Evolutionary conservation across 2,329 filamentous ascomycete species (phyloP).

Genomic region (Myriosclerotinia duriaeana): DNA sequence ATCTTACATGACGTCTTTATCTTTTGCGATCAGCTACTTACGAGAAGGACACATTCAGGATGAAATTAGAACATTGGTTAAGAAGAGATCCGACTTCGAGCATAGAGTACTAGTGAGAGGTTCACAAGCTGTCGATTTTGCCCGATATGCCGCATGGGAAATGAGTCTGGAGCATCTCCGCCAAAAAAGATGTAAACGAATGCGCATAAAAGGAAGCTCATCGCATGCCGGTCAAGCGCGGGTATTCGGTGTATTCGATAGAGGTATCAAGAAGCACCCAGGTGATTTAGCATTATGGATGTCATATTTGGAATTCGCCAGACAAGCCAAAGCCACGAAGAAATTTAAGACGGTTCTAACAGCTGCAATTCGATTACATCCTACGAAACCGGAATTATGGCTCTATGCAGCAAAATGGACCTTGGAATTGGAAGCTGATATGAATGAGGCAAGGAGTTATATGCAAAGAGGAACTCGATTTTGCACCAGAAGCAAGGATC

Average conservation of each 20-base stretch:
- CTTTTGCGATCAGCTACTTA: conserved; percentile 11
- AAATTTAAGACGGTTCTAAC: conserved; percentile 64
- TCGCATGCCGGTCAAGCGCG: conserved; percentile 74
- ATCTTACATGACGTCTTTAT: background rate
- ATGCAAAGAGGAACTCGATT: conserved; percentile 90
- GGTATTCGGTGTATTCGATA: conserved; percentile 85
- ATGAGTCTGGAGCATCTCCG: conserved; percentile 71
- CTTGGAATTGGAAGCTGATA: conserved; percentile 78
- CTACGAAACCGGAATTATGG: conserved; percentile 81
- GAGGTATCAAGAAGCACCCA: conserved; percentile 79
- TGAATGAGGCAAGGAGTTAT: conserved; percentile 79
- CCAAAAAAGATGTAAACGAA: conserved; percentile 76
- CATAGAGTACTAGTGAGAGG: conserved; percentile 84
- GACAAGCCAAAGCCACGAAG: conserved; percentile 64
- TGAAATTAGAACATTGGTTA: conserved; percentile 84
- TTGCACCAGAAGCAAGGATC: conserved; percentile 67
- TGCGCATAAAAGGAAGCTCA: conserved; percentile 68
- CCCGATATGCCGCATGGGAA: conserved; percentile 76
- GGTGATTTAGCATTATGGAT: conserved; percentile 82
- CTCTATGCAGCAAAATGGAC: conserved; percentile 75
- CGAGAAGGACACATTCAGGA: conserved; percentile 52
- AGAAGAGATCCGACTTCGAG: conserved; percentile 90
- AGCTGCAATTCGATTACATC: conserved; percentile 78
- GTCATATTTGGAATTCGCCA: conserved; percentile 82
- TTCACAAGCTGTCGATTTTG: conserved; percentile 73